phyloP scores from a whole-genome alignment of 352 stramenopile species.

The Stramenopiles sp. region DNA sequence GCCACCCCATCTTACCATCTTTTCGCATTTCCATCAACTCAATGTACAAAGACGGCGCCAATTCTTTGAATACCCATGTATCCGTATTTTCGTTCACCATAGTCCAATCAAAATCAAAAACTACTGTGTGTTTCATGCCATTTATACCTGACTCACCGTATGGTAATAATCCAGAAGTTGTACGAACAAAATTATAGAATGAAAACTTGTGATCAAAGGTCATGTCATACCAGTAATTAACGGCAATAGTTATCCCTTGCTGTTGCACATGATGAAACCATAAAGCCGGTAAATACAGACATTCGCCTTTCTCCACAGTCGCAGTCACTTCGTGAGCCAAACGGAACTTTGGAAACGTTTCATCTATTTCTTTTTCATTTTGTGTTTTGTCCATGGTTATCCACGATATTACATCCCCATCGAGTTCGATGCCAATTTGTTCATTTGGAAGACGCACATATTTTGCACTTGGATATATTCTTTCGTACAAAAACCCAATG shows the following conservation, averaged over 20 bases:
- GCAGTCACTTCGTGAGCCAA: constrained; percentile 35
- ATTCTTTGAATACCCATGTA: constrained; percentile 28
- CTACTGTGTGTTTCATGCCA: background rate
- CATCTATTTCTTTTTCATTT: background rate
- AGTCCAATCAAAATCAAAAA: constrained; percentile 19
- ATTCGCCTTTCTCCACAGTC: constrained; percentile 34
- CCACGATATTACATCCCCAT: background rate
- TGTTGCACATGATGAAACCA: constrained; percentile 55
- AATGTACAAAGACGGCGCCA: constrained; percentile 20
- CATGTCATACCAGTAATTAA: constrained; percentile 64
- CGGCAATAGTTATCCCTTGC: constrained; percentile 38
- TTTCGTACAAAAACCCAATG: background rate
- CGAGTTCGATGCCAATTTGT: background rate
- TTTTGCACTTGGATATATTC: background rate
- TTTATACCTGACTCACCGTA: background rate
- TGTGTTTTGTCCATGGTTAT: background rate
- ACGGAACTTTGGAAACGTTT: constrained; percentile 25
- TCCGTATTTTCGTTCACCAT: constrained; percentile 32
- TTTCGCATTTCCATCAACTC: constrained; percentile 18
- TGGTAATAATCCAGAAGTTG: background rate
- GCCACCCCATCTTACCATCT: constrained; percentile 12
- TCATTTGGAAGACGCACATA: background rate
- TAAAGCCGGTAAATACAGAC: constrained; percentile 47
- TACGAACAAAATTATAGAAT: background rate
- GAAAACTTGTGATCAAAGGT: constrained; percentile 35